These are phyloP conservation scores for Exophiala calicioides DNA, from an alignment of 2,329 filamentous ascomycete genomes.

Conservation along the genomic window DNA sequence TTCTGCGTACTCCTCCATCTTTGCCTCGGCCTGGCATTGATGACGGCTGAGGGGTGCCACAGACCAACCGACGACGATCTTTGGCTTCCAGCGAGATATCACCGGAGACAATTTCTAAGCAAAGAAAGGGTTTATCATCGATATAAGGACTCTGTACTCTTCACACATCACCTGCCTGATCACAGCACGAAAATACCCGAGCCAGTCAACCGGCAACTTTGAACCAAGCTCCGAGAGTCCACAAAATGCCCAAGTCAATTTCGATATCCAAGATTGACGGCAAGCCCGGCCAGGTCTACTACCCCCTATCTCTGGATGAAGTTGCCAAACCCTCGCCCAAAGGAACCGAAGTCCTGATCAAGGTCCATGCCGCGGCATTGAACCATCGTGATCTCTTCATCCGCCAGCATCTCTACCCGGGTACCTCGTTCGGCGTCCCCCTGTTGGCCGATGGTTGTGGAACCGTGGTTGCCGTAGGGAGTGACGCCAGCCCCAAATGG, in stretches of 20 bases:
- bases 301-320: conserved; percentile 55
- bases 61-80: conserved; percentile 3
- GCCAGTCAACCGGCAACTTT: too few species aligned
- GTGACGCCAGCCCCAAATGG: conserved; percentile 58
- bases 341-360: conserved; percentile 70
- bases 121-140: not conserved
- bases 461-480: conserved; percentile 66
- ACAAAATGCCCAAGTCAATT: conserved; percentile 48
- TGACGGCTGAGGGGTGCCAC: too few species aligned
- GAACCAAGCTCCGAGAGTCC: too few species aligned
- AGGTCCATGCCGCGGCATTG: conserved; percentile 75
- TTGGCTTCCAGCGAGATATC: conserved; percentile 9
- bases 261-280: conserved; percentile 50
- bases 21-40: too few species aligned
- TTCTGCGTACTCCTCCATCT: too few species aligned
- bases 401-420: conserved; percentile 87
- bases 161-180: too few species aligned
- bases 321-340: conserved; percentile 64
- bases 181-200: too few species aligned
- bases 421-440: conserved; percentile 74
- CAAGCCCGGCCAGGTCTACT: conserved; percentile 84
- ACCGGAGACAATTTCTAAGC: conserved; percentile 19
- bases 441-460: conserved; percentile 83
- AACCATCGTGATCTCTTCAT: conserved; percentile 97
- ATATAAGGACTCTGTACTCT: too few species aligned